Evolutionary conservation across 192 early-diverging fungal genomes (phyloP), one percentile per base, ranked within the genome.

Genomic region (Backusella sp.): DNA sequence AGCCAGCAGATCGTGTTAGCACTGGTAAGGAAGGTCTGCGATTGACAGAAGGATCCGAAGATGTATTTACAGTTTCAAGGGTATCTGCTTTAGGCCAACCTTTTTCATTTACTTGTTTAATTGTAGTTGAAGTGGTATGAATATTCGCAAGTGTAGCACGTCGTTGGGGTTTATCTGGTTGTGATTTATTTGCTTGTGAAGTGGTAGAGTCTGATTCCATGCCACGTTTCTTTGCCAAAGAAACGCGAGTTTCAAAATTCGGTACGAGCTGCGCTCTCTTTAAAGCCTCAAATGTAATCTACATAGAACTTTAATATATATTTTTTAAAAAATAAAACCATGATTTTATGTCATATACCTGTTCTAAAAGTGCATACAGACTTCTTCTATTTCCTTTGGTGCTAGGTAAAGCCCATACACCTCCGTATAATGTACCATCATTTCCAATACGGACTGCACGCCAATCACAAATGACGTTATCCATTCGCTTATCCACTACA

Each of bases 401-500:
- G 14, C 66, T 83, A 3, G 73, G 71, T 2, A 77, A 28, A 12
- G 77, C 73, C 77, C 78, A 79, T 12, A 83, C 77, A 23, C 82
- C 82, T 12, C 77, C 82, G 28, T 76, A 79, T 23, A 76, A 41
- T 19, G 74, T 36, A n/a, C 81, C 77, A 66, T 79, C 77, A 67
- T 70, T 59, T 8, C 82, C 77, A 56, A 76, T 68, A 37, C 82
- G 67, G 23, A 81, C 76, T 9, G 77, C 77, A 19, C 78, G 70
- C 72, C 74, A 83, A 65, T 83, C 82, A 44, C 76, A 83, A 39
- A 83, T 74, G 7, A 83, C 82, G 19, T 75, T 75, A 65, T 83
- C 82, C 39, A 83, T 72, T 52, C 78, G 56, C 26, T 75, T 84
- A 73, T 90, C 84, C 1, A 79, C 85, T 3, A 90, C 62, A 37